A percentile compares a stretch with the other conserved stretches of the same genome.
These are phyloP conservation scores for Candida glaebosa DNA, from an alignment of 805 yeast genomes.

Conservation along the genomic window DNA sequence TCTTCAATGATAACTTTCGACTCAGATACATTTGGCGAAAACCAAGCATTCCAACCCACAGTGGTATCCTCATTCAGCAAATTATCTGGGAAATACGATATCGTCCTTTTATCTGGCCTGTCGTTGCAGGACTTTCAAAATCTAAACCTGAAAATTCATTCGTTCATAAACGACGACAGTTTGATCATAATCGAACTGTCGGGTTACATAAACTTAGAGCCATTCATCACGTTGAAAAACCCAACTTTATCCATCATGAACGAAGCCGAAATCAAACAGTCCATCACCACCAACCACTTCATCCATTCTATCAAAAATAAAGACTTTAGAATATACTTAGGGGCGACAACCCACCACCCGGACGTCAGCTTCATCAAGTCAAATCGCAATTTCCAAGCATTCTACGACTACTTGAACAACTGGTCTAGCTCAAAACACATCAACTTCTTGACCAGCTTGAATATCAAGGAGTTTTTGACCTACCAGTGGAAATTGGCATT, in stretches of 20 bases:
- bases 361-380: constrained; percentile 11
- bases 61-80: constrained; percentile 9
- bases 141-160: constrained; percentile 20
- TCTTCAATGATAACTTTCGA: constrained; percentile 16
- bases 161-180: constrained; percentile 35
- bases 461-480: constrained; percentile 56
- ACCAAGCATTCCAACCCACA: constrained; percentile 10
- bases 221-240: constrained; percentile 52
- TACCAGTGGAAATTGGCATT: constrained; percentile 86
- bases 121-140: constrained; percentile 39
- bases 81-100: constrained; percentile 23
- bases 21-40: constrained; percentile 13
- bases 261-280: constrained; percentile 53
- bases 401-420: constrained; percentile 29
- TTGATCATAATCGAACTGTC: constrained; percentile 64
- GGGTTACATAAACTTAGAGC: constrained; percentile 70
- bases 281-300: constrained; percentile 20
- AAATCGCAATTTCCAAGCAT: constrained; percentile 16
- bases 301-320: constrained; percentile 32
- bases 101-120: constrained; percentile 31
- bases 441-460: constrained; percentile 47
- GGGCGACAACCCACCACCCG: constrained; percentile 17
- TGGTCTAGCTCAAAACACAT: constrained; percentile 23
- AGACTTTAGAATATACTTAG: constrained; percentile 46
- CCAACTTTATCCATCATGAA: constrained; percentile 53